phyloP scores from a whole-genome alignment of 2,329 filamentous ascomycete species.

The Sarocladium brachiariae region DNA sequence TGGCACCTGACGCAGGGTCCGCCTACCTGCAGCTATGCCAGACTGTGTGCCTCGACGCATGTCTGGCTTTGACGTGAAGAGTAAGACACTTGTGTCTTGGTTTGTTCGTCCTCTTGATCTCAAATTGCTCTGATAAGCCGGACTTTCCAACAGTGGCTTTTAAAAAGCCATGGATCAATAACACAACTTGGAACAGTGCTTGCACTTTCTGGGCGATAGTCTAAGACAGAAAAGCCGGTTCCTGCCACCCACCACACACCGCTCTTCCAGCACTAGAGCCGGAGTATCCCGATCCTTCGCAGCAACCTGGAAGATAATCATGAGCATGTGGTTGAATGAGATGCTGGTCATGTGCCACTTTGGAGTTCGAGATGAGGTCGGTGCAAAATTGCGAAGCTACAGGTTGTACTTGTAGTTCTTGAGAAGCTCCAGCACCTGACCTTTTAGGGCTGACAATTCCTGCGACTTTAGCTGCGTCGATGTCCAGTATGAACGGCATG shows the following conservation, averaged over 20 bases:
- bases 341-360: not conserved
- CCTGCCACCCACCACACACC: conserved; percentile 1
- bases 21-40: not conserved
- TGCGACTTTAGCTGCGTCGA: too few species aligned
- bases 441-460: too few species aligned
- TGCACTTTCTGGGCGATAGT: not conserved
- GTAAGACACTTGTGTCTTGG: too few species aligned
- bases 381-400: too few species aligned
- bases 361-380: too few species aligned
- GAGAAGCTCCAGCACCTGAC: too few species aligned
- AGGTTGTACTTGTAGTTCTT: too few species aligned
- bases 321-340: not conserved
- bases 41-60: not conserved
- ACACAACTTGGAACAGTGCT: conserved; percentile 1
- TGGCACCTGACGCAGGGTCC: conserved; percentile 3
- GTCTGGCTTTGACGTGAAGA: conserved; percentile 6
- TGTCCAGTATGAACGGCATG: too few species aligned
- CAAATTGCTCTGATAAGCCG: not conserved
- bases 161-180: not conserved
- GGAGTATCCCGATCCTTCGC: not conserved
- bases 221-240: not conserved
- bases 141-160: not conserved
- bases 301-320: not conserved
- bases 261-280: not conserved
- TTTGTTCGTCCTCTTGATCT: too few species aligned